Conservation (phyloP, 257 asterid species). For the Solanum paucissectum region DNA sequence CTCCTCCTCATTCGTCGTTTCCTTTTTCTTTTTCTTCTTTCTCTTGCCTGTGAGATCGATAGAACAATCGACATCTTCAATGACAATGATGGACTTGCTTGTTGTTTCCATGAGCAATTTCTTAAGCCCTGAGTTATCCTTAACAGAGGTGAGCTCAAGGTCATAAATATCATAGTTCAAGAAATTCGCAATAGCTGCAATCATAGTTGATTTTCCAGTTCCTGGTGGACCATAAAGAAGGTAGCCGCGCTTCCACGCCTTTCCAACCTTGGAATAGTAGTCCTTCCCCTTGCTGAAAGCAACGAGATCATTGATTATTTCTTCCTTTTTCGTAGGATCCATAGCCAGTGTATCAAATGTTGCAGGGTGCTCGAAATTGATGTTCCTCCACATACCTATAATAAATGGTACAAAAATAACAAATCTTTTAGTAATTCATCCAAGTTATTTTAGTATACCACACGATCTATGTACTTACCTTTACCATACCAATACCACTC, state of each 20-base stretch:
- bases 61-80: background rate
- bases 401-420: background rate
- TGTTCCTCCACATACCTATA: background rate
- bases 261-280: background rate
- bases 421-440: background rate
- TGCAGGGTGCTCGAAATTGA: background rate
- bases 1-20: background rate
- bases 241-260: background rate
- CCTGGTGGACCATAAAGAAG: constrained; percentile 1
- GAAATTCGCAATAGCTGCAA: background rate
- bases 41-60: background rate
- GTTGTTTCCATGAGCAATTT: background rate
- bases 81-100: background rate
- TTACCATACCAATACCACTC: background rate
- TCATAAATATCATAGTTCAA: background rate
- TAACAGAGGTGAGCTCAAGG: background rate
- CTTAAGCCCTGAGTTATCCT: background rate
- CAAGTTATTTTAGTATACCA: background rate
- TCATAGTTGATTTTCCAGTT: background rate
- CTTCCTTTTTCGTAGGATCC: background rate
- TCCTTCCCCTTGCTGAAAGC: background rate
- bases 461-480: background rate
- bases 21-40: background rate
- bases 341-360: background rate
- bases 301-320: background rate